phyloP scores from a whole-genome alignment of 169 alveolate genomes.

The Plasmodium inui region DNA sequence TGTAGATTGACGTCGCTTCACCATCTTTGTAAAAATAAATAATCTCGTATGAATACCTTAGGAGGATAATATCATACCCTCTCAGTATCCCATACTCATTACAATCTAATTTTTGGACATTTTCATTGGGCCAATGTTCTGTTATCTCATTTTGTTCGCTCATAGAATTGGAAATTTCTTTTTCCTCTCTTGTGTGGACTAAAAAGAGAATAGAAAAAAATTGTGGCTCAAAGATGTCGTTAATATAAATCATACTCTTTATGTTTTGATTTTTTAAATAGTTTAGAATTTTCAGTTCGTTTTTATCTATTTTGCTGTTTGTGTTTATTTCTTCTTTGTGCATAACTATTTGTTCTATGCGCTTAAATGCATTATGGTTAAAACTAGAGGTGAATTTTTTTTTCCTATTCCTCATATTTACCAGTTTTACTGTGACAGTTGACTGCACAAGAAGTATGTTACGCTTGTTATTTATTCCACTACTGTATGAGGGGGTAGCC shows the following conservation, averaged over 20 bases:
- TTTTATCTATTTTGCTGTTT: constrained; percentile 11
- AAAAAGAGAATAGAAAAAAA: constrained; percentile 41
- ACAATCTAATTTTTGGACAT: not conserved
- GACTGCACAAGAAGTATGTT: constrained; percentile 16
- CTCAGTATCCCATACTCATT: constrained; percentile 49
- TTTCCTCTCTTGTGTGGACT: constrained; percentile 18
- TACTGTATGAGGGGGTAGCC: not conserved
- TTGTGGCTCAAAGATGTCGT: constrained; percentile 59
- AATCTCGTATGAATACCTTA: constrained; percentile 50
- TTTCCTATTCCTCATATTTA: not conserved
- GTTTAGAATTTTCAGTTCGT: constrained; percentile 24
- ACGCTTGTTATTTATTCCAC: constrained; percentile 19
- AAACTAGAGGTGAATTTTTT: constrained; percentile 10
- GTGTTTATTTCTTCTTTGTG: constrained; percentile 14
- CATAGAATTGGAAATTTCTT: not conserved
- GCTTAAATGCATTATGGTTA: constrained; percentile 31
- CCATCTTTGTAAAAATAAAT: constrained; percentile 52
- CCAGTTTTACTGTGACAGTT: not conserved
- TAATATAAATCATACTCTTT: constrained; percentile 66
- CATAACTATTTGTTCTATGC: constrained; percentile 40
- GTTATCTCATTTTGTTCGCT: not conserved
- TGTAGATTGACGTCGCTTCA: not conserved
- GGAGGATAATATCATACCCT: constrained; percentile 66
- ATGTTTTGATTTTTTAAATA: constrained; percentile 58
- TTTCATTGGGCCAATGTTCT: not conserved